Evolutionary conservation across 805 yeast species (phyloP), one percentile per base, ranked within the genome.

Genomic region (Ogataea chonburiensis): DNA sequence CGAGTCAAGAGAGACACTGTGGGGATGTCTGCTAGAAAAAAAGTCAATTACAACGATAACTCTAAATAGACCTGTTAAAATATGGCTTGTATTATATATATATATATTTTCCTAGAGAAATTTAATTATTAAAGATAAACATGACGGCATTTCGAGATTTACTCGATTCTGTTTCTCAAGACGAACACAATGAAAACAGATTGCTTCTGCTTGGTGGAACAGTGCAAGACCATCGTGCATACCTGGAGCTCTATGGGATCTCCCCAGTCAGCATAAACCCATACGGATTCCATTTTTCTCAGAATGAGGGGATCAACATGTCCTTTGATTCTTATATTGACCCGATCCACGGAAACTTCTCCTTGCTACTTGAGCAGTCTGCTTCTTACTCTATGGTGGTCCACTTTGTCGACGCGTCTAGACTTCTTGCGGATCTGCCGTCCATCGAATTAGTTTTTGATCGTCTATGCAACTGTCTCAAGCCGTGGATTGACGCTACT

Each of bases 1-100:
- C 73, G 97, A 47, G 95, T 88, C 14, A 84, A 83, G 61, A 71
- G 96, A 48, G 66, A 58, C 19, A 58, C 63, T 0, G 61, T 46
- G 6, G 66, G 61, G 21, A 40, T 38, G 5, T 24, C 69, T 60
- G 31, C 63, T 44, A 51, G 68, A 56, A 45, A 59, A 5, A 36
- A 31, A 4, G 60, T 60, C 9, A 58, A 62, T 24, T 60, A 43
- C 24, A 55, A 63, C 38, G 66, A 63, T 33, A 60, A 63, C 33
- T 47, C 59, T 4, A 51, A 47, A 35, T 57, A 27, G 16, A 16
- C n/a, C 13, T n/a, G n/a, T n/a, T n/a, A n/a, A n/a, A n/a, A n/a
- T n/a, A n/a, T n/a, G n/a, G n/a, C n/a, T n/a, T n/a, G n/a, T n/a
- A n/a, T n/a, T n/a, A n/a, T n/a, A n/a, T n/a, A n/a, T n/a, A n/a